Base-by-base conservation (phyloP, 352 stramenopile species). In the Phytophthora kernoviae region DNA sequence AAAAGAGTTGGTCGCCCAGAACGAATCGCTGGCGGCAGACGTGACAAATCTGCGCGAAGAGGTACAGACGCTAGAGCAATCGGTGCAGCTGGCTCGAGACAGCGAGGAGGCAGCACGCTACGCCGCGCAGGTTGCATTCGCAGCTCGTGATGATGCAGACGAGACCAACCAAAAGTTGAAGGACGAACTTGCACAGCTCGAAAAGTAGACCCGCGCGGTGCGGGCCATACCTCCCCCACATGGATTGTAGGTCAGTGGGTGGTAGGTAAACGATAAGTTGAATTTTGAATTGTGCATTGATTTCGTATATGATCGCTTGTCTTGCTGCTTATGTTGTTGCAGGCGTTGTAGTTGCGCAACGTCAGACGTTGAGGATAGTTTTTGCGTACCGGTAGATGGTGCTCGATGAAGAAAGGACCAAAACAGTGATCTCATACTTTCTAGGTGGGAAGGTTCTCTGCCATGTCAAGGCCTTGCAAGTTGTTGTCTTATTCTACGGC, bases 51-150 rank as follows among this genome's bases (percentile, higher is more conserved):
- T 86, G 34, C 62, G 73, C 22, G 67, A 81, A 37, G 59, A 81
- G 22, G 54, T 85, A 11, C 62, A 76, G 52, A 70, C 70, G 39
- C 68, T 89, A 12, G 57, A 86, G 54, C 50, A 77, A 39, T 63
- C 70, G 40, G 47, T 79, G 36, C 66, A 80, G 32, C 55, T 74
- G 21, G 78, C 81, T 7, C 77, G 87, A 33, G 84, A 93, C 48
- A 88, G 77, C 47, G 84, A 90, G 34, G 81, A 89, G 26, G 84
- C 84, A 37, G 81, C 81, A 52, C 70, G 84, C 22, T 90, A 83
- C 64, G 72, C 84, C 18, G 84, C 81, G n/a, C 81, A 91, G 50
- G 58, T 79, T 17, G 81, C 84, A 12, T 91, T 91, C 43, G 72
- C 77, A 14, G 81, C 79, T n/a, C 77, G 81, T 8, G 84, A 93